phyloP scores from a whole-genome alignment of 139 green algal species.

The Closterium sp. region DNA sequence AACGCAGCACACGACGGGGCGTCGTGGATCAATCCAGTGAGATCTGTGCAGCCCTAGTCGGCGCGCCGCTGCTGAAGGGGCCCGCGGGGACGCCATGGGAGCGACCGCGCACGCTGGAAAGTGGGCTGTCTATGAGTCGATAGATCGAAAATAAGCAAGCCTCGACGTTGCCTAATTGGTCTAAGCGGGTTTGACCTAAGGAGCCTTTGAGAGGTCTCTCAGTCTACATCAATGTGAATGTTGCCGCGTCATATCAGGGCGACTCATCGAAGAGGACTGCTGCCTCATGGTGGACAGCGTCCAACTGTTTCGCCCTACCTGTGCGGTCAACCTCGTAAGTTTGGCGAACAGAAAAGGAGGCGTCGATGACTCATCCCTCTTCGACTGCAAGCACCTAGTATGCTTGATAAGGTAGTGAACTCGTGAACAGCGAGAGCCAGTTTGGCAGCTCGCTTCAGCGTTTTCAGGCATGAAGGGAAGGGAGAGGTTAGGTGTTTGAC shows the following conservation, averaged over 20 bases:
- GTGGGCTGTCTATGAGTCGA: too few species aligned
- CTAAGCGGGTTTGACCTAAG: neutral
- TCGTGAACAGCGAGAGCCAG: too few species aligned
- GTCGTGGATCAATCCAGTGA: neutral
- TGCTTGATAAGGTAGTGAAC: too few species aligned
- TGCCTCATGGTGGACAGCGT: too few species aligned
- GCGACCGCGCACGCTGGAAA: neutral
- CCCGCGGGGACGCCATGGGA: neutral
- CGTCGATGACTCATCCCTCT: too few species aligned
- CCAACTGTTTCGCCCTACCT: too few species aligned
- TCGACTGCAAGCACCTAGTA: too few species aligned
- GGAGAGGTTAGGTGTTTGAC: too few species aligned
- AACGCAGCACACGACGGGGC: neutral
- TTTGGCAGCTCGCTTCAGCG: too few species aligned
- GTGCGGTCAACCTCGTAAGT: neutral
- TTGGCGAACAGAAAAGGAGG: neutral
- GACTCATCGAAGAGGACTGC: neutral
- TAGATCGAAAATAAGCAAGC: neutral
- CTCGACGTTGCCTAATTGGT: neutral
- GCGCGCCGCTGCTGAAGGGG: neutral
- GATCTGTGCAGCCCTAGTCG: neutral
- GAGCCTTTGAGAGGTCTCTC: neutral
- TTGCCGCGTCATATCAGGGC: neutral
- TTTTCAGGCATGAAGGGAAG: too few species aligned
- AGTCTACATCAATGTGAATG: neutral